A percentile compares a stretch with the other conserved stretches of the same genome.
phyloP scores from a whole-genome alignment of 192 early-diverging fungal species.

The Mortierella antarctica region DNA sequence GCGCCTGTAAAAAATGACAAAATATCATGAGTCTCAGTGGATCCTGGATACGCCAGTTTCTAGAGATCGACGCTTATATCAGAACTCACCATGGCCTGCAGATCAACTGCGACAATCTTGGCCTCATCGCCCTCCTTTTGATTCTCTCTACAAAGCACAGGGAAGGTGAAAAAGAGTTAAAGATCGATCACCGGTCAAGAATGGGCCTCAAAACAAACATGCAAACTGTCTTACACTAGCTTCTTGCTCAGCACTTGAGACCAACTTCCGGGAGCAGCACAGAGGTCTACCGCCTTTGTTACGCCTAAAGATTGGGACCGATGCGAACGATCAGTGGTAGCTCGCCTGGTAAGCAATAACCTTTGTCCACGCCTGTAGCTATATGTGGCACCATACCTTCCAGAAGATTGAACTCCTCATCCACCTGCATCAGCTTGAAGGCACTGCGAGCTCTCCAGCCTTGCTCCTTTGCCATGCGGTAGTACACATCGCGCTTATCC shows the following conservation, averaged over 20 bases:
- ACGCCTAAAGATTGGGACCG: conserved; percentile 63
- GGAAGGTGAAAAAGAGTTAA: neutral
- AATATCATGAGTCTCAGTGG: neutral
- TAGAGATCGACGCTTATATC: neutral
- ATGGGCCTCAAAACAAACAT: neutral
- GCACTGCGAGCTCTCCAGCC: conserved; percentile 97
- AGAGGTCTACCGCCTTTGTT: conserved; percentile 91
- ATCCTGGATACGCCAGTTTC: neutral
- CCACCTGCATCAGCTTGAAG: conserved; percentile 96
- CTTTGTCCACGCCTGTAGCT: neutral
- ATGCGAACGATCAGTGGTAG: neutral
- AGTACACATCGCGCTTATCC: conserved; percentile 97
- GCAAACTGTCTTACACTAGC: conserved; percentile 56
- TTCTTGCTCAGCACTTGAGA: conserved; percentile 87
- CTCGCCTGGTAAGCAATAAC: neutral
- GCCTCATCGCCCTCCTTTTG: conserved; percentile 64
- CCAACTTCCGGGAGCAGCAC: conserved; percentile 98
- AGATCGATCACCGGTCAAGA: neutral
- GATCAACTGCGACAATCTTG: conserved; percentile 94
- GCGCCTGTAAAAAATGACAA: conserved; percentile 66
- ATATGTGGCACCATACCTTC: conserved; percentile 56
- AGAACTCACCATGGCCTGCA: conserved; percentile 87
- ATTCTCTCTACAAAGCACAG: conserved; percentile 57
- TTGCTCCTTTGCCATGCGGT: conserved; percentile 96
- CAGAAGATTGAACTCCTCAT: conserved; percentile 95